Evolutionary conservation across 129 eudicot genomes (phyloP).

Genomic region (Cynara cardunculus): DNA sequence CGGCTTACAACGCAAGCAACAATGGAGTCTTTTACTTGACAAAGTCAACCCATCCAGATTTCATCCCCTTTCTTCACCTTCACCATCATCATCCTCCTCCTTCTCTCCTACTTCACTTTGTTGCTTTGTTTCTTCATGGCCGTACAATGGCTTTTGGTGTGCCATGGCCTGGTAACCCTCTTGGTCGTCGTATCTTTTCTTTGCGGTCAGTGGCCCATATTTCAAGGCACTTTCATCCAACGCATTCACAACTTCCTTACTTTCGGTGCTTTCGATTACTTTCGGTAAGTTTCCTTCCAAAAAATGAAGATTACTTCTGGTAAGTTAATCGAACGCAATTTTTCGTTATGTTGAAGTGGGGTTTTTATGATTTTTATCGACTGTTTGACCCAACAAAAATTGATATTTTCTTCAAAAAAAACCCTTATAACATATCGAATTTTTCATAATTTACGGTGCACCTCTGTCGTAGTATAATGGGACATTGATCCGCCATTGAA

Average conservation of each 20-base stretch:
- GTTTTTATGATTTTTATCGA: neutral
- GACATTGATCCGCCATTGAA: neutral
- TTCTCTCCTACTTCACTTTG: neutral
- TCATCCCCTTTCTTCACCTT: neutral
- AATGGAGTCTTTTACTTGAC: neutral
- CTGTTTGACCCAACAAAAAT: neutral
- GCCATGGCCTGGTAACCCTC: slow-evolving; percentile 73
- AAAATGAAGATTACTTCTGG: slow-evolving; percentile 47
- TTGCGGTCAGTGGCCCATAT: slow-evolving; percentile 97
- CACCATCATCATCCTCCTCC: neutral
- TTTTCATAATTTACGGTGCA: neutral
- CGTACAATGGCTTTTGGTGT: slow-evolving; percentile 72
- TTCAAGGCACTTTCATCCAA: slow-evolving; percentile 77
- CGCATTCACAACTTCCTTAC: slow-evolving; percentile 65
- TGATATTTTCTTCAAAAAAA: neutral
- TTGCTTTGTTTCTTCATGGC: slow-evolving; percentile 33
- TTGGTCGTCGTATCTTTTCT: slow-evolving; percentile 72
- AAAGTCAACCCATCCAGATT: slow-evolving; percentile 21
- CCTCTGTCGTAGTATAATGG: neutral
- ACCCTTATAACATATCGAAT: neutral
- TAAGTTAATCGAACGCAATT: slow-evolving; percentile 18
- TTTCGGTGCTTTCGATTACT: slow-evolving; percentile 80
- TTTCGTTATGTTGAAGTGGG: neutral
- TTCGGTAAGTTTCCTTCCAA: slow-evolving; percentile 36
- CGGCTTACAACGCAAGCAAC: slow-evolving; percentile 1